Percentiles rank a stretch among this genome's conserved stretches.
phyloP scores from a whole-genome alignment of 495 filamentous ascomycete genomes.

The Xylaria bambusicola region DNA sequence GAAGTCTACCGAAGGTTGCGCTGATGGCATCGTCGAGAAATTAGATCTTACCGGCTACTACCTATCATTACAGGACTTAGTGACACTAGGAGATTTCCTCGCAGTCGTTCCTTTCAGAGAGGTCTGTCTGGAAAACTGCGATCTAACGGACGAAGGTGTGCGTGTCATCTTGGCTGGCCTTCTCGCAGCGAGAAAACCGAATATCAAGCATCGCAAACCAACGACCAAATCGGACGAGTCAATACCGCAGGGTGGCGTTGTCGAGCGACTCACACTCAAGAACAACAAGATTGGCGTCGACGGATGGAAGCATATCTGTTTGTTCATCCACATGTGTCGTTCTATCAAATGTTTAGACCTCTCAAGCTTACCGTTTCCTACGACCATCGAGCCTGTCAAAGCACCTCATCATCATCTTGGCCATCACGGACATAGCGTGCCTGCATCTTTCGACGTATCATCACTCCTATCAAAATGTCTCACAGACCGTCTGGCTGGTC shows the following conservation, averaged over 20 bases:
- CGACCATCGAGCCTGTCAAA: slow-evolving; percentile 32
- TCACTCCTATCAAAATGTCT: slow-evolving; percentile 71
- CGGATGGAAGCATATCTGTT: slow-evolving; percentile 87
- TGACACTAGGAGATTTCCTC: slow-evolving; percentile 89
- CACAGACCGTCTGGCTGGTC: slow-evolving; percentile 70
- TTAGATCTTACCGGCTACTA: slow-evolving; percentile 83
- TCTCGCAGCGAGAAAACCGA: slow-evolving; percentile 71
- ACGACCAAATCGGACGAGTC: slow-evolving; percentile 32
- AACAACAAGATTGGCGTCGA: slow-evolving; percentile 76
- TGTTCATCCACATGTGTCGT: slow-evolving; percentile 87
- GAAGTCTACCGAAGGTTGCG: slow-evolving; percentile 61
- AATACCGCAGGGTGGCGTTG: slow-evolving; percentile 60
- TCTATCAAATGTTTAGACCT: slow-evolving; percentile 85
- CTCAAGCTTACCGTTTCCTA: slow-evolving; percentile 81
- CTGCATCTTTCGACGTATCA: slow-evolving; percentile 34
- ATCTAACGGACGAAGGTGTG: slow-evolving; percentile 80
- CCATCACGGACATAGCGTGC: slow-evolving; percentile 18
- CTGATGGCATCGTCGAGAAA: slow-evolving; percentile 71
- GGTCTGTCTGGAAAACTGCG: slow-evolving; percentile 81
- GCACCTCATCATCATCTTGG: slow-evolving; percentile 23
- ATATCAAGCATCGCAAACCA: slow-evolving; percentile 43
- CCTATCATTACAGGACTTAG: slow-evolving; percentile 77
- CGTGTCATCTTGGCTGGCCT: slow-evolving; percentile 84
- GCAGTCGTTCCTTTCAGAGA: slow-evolving; percentile 89
- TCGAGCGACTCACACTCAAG: slow-evolving; percentile 89